A percentile compares a stretch with the other conserved stretches of the same genome.
phyloP scores from a whole-genome alignment of 257 asterid genomes.

The Scutellaria baicalensis region DNA sequence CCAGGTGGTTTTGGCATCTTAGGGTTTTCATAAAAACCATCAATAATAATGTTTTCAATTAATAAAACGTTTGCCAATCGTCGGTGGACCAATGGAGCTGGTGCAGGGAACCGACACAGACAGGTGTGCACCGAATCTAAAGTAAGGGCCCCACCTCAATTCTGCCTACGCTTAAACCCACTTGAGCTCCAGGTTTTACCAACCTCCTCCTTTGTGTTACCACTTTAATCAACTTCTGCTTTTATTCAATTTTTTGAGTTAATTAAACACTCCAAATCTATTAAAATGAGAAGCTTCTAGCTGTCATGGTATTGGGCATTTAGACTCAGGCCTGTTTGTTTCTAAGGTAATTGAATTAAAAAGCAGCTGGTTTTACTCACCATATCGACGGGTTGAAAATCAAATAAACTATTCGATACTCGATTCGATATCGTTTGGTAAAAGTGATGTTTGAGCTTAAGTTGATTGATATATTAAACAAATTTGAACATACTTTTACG shows the following conservation, averaged over 20 bases:
- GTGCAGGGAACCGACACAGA: neutral
- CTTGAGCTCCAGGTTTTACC: constrained; percentile 11
- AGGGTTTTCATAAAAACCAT: no score
- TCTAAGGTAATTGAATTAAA: neutral
- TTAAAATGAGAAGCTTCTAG: neutral
- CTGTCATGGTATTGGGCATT: neutral
- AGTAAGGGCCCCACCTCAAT: neutral
- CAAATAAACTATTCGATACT: no score
- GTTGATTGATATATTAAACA: no score
- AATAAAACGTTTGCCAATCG: neutral
- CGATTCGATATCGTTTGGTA: no score
- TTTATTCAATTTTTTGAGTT: no score
- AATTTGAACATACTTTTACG: no score
- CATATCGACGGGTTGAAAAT: no score
- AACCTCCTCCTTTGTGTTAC: neutral
- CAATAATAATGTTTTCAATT: no score
- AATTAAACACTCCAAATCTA: no score
- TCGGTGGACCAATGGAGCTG: neutral
- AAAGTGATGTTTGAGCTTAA: no score
- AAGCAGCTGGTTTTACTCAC: neutral
- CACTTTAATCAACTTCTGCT: no score
- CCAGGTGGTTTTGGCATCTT: no score
- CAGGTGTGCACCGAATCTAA: neutral
- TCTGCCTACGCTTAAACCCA: neutral
- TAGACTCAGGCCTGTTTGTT: neutral